Base-by-base conservation (phyloP, 148 eudicot genomes). In the Simmondsia chinensis region DNA sequence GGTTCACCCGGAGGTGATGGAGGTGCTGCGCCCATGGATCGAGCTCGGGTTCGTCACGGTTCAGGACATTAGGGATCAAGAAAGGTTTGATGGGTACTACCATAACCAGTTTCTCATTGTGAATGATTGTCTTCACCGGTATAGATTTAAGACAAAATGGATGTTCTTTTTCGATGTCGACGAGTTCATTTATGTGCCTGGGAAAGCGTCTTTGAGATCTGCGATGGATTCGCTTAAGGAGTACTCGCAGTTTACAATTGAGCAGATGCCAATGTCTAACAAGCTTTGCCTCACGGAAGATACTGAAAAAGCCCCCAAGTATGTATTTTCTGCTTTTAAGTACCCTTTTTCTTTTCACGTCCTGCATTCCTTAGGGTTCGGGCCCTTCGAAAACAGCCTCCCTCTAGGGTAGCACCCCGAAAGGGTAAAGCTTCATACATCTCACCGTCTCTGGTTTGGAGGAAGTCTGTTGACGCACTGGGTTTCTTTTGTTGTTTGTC, bases 161-260 rank as follows among this genome's bases (percentile, higher is more conserved):
- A 83, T 83, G 65, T 76, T 79, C 51, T 79, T 83, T 67, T 83
- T 79, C 29, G 94, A 83, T 35, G 55, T 75, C 2, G 94, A 83
- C 56, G 94, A 83, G 66, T 83, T 52, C 39, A 55, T 83, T 15
- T 65, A 44, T 42, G 68, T 79, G 5, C 64, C 61, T 1, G 33
- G 57, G 2, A 63, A 65, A 22, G 45, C 25, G 4, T 64, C 66
- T 15, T 32, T 83, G 0, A 43, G 56, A 19, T 54, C 71, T 22
- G 76, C 65, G 3, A 30, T 75, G 32, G 76, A 76, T 21, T 67
- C 75, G 26, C 54, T 75, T 1, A 52, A 56, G 25, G 70, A 27
- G 4, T 75, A 11, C 27, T 67, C 94, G 0, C 94, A 83, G 48
- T 59, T 83, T 25, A 73, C 75, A 4, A 70, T 83, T 37, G 69